These are phyloP conservation scores for Articulospora tetracladia DNA, from an alignment of 495 filamentous ascomycete genomes.

Conservation along the genomic window DNA sequence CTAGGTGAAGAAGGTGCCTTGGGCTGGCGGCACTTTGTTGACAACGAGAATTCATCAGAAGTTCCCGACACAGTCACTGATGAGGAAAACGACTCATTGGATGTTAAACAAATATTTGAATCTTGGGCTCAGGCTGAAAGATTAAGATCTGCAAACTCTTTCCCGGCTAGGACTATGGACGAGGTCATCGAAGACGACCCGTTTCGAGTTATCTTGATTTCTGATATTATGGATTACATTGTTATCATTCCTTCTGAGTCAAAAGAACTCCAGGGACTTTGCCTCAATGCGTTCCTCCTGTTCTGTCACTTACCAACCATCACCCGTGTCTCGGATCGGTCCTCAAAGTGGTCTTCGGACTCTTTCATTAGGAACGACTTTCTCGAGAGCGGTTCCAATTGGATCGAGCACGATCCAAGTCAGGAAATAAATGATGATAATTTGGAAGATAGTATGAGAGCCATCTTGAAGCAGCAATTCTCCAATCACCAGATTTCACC, in stretches of 20 bases:
- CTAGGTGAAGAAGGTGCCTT: slow-evolving; percentile 69
- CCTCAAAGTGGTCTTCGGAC: slow-evolving; percentile 12
- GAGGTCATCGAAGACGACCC: slow-evolving; percentile 67
- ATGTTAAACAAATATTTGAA: slow-evolving; percentile 34
- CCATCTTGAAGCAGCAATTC: slow-evolving; percentile 1
- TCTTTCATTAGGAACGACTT: slow-evolving; percentile 12
- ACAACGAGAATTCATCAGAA: slow-evolving; percentile 27
- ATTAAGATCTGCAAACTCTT: slow-evolving; percentile 39
- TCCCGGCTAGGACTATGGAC: slow-evolving; percentile 62
- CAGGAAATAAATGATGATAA: neutral
- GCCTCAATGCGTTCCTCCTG: slow-evolving; percentile 64
- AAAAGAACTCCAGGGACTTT: slow-evolving; percentile 31
- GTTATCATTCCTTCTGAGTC: slow-evolving; percentile 41
- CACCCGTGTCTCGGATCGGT: slow-evolving; percentile 6
- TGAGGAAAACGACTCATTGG: slow-evolving; percentile 14
- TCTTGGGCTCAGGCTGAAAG: slow-evolving; percentile 63
- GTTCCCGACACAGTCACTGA: slow-evolving; percentile 33
- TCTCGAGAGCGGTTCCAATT: slow-evolving; percentile 9
- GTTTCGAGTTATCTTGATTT: slow-evolving; percentile 71
- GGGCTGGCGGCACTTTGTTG: slow-evolving; percentile 62
- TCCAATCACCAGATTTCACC: slow-evolving; percentile 10
- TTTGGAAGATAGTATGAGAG: neutral
- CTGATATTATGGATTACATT: slow-evolving; percentile 66
- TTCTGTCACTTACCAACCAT: slow-evolving; percentile 67
- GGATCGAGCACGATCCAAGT: neutral